phyloP scores from a whole-genome alignment of 495 filamentous ascomycete genomes.

The Thozetella sp. region DNA sequence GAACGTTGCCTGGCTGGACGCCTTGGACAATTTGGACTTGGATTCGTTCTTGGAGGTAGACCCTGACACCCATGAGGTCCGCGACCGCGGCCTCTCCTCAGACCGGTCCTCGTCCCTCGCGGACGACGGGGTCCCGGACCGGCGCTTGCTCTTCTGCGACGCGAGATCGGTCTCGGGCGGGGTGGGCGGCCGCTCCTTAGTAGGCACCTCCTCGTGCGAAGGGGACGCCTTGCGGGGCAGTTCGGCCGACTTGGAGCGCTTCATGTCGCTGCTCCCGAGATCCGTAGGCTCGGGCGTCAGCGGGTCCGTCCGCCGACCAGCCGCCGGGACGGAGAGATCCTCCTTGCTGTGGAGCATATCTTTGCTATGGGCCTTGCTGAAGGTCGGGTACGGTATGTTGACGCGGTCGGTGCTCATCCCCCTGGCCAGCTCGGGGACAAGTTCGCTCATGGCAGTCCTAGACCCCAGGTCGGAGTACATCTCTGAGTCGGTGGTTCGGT shows the following conservation, averaged over 20 bases:
- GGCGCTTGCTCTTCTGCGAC: constrained; percentile 33
- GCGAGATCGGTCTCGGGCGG: constrained; percentile 59
- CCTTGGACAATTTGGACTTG: constrained; percentile 48
- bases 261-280: constrained; percentile 54
- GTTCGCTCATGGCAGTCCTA: constrained; percentile 39
- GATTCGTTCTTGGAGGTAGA: constrained; percentile 43
- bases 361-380: constrained; percentile 90
- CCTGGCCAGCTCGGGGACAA: constrained; percentile 51
- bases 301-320: constrained; percentile 50
- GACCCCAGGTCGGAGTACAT: constrained; percentile 29
- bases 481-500: constrained; percentile 40
- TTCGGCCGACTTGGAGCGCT: constrained; percentile 38
- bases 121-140: constrained; percentile 32
- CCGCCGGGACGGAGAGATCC: constrained; percentile 38
- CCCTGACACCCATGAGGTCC: constrained; percentile 39
- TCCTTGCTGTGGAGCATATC: constrained; percentile 70
- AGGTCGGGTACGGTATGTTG: constrained; percentile 79
- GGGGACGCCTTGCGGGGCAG: constrained; percentile 27
- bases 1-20: constrained; percentile 46
- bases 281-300: constrained; percentile 83
- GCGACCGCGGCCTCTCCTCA: constrained; percentile 34
- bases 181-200: constrained; percentile 50
- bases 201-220: constrained; percentile 27
- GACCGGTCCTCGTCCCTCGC: constrained; percentile 28
- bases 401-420: constrained; percentile 43